Evolutionary conservation across 2,329 filamentous ascomycete species (phyloP), one percentile per base, ranked within the genome.

Genomic region (Cordyceps cateniannulata): DNA sequence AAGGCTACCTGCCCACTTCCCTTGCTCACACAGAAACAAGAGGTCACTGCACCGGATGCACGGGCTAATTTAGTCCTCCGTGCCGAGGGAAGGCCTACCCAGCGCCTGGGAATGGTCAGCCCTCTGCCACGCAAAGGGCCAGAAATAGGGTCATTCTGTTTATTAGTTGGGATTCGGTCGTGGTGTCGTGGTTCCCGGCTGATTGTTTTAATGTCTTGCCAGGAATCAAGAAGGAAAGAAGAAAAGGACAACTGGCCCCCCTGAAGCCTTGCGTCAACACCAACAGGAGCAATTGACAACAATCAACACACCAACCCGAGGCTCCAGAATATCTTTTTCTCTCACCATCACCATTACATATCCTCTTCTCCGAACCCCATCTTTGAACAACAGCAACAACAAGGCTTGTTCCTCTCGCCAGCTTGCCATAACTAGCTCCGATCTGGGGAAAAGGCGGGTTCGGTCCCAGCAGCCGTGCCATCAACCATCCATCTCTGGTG

Each of bases 51-150:
- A 14, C 22, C 58, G 58, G 58, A 60, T 27, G 25, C 22, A 22
- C 59, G 52, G 59, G 59, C 52, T 40, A 61, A 61, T 61, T 57
- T 57, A 51, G 42, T 27, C 44, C 25, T 57, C 59, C 52, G 52
- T 61, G 24, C 59, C 59, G 59, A 61, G 59, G 59, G 42, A 48
- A 16, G 5, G 18, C 35, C 25, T 20, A n/a, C 16, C 25, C 48
- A 32, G 9, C 27, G 42, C n/a, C 32, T 40, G 29, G n/a, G 16
- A 44, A 59, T 44, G 47, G 24, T 29, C 44, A 58, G 35, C 32
- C 45, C n/a, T 38, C 12, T 20, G 4, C 32, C 4, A 14, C 12
- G 20, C 40, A 45, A 9, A 22, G 10, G 40, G 40, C n/a, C 32
- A 54, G 40, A 55, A 18, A 20, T 8, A 55, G 40, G 38, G 52